These are phyloP conservation scores for Aspergillus steynii DNA, from an alignment of 495 filamentous ascomycete species.

Conservation along the genomic window DNA sequence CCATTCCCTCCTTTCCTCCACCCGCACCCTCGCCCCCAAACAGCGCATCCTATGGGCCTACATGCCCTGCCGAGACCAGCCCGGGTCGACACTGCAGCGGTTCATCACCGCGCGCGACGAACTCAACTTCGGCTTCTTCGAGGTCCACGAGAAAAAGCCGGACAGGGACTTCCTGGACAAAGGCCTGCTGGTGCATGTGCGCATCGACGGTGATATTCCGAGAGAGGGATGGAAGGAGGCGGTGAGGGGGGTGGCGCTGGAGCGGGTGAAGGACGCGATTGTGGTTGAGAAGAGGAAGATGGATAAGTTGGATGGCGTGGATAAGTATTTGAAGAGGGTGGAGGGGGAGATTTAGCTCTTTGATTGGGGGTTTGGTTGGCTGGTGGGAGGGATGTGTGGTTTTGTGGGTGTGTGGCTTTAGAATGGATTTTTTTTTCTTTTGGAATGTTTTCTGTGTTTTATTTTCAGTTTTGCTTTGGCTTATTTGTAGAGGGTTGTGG, in stretches of 20 bases:
- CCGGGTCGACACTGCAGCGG: not conserved
- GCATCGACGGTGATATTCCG: not conserved
- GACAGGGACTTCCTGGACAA: not conserved
- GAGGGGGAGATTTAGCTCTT: too few relatives aligned
- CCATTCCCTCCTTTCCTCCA: not conserved
- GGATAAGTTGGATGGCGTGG: too few relatives aligned
- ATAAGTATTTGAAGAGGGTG: too few relatives aligned
- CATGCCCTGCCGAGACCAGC: not conserved
- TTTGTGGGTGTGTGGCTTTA: too few relatives aligned
- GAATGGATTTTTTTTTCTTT: too few relatives aligned
- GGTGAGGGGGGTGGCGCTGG: not conserved
- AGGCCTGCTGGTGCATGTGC: not conserved
- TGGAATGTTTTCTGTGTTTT: too few relatives aligned
- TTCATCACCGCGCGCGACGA: not conserved
- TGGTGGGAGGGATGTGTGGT: too few relatives aligned
- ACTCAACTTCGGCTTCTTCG: not conserved
- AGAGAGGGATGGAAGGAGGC: not conserved
- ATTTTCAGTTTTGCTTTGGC: too few relatives aligned
- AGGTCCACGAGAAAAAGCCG: not conserved
- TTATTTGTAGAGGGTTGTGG: too few relatives aligned
- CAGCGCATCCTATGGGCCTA: not conserved
- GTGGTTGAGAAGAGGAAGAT: too few relatives aligned
- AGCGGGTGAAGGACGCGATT: too few relatives aligned
- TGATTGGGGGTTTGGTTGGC: too few relatives aligned
- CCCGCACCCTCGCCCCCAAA: not conserved